Evolutionary conservation across 2,329 filamentous ascomycete genomes (phyloP).

Genomic region (Emydomyces testavorans): DNA sequence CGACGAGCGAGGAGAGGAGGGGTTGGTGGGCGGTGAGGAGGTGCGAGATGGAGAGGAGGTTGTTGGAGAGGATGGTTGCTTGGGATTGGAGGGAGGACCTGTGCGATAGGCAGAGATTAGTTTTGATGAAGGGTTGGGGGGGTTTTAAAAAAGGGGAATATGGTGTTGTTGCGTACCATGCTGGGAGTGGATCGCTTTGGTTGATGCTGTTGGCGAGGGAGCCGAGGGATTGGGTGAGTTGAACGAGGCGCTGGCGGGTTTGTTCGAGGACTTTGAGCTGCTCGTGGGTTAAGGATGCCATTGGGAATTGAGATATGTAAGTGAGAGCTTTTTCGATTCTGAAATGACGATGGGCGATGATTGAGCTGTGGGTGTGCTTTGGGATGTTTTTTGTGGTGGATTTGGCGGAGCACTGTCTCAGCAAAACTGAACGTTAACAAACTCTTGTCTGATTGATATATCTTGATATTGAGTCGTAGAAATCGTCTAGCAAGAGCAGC

Average conservation of each 20-base stretch:
- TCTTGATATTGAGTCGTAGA: no score
- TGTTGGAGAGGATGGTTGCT: conserved; percentile 57
- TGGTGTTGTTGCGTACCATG: conserved; percentile 41
- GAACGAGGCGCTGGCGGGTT: conserved; percentile 54
- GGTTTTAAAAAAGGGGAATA: neutral
- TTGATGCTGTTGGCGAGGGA: conserved; percentile 52
- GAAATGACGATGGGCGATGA: neutral
- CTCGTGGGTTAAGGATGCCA: conserved; percentile 31
- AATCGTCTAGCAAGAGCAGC: no score
- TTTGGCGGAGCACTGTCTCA: no score
- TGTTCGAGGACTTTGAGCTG: conserved; percentile 56
- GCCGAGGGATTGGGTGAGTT: conserved; percentile 56
- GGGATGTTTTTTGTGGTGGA: no score
- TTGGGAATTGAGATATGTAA: conserved; percentile 16
- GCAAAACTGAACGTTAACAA: no score
- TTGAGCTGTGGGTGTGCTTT: no score
- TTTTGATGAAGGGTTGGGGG: neutral
- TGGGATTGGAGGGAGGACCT: conserved; percentile 64
- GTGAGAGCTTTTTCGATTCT: neutral
- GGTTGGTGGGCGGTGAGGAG: conserved; percentile 54
- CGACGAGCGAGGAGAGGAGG: conserved; percentile 57
- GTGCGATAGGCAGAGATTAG: neutral
- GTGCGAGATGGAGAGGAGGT: conserved; percentile 55
- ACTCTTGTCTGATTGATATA: no score
- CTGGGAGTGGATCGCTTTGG: conserved; percentile 54